Evolutionary conservation across 495 filamentous ascomycete genomes (phyloP), one percentile per base, ranked within the genome.

Genomic region (Geoglossum glabrum): DNA sequence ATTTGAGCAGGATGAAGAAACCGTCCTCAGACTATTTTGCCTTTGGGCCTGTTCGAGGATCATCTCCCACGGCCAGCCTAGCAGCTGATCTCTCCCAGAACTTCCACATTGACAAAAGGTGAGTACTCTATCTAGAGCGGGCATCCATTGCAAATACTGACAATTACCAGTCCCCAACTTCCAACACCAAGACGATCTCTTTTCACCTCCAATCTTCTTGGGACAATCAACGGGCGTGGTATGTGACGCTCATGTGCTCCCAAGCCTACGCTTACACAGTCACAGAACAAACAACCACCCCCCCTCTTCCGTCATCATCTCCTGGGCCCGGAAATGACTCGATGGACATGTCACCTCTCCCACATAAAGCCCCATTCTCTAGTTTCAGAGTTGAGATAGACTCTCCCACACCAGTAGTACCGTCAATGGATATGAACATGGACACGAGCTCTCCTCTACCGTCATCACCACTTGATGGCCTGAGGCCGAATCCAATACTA

Each of bases 21-120:
- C 73, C 68, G 34, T 59, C 68, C 19, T 67, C 73, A 55, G 90
- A 93, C 62, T 95, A 90, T 72, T 93, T 93, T 72, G 77, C 72
- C 60, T 69, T 84, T 62, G 84, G 85, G 63, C 74, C 79, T 26
- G 72, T 87, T 58, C 80, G 81, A 55, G 87, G 87, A 27, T 94
- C 92, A 8, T 98, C 92, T 40, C 92, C 92, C 9, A 86, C 87
- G 31, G 80, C 87, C 1, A 92, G 86, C 64, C 71, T 98, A 60
- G 90, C 88, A 23, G 88, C 88, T 47, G 92, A 97, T 69, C 76
- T 96, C 63, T 95, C 89, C 47, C 88, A 94, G 67, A 98, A 96
- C 73, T 95, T 97, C 64, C 88, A 88, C 62, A 82, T 95, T 64
- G 89, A 95, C 66, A 82, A 83, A 62, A 93, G 87, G 90, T 95